Conservation (phyloP, 331 rosid genomes). For the Spiraea crenata region DNA sequence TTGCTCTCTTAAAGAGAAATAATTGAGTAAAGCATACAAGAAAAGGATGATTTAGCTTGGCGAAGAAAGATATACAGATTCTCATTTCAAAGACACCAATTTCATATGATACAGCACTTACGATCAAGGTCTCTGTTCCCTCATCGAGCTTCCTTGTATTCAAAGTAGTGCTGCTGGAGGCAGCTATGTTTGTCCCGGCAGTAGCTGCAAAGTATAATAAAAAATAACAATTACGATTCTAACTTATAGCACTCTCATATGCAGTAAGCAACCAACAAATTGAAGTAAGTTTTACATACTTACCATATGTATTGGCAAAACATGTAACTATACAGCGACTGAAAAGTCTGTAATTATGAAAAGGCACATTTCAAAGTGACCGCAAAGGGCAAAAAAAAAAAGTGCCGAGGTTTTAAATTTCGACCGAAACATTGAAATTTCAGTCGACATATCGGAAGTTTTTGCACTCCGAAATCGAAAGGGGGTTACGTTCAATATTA, state of each 20-base stretch:
- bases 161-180: constrained; percentile 72
- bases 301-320: too few species aligned
- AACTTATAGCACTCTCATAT: neutral
- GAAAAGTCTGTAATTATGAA: too few species aligned
- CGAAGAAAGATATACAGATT: neutral
- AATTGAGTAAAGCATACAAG: neutral
- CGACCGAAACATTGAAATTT: too few species aligned
- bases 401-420: too few species aligned
- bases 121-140: constrained; percentile 76
- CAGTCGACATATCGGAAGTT: too few species aligned
- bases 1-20: neutral
- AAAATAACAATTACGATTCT: neutral
- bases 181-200: constrained; percentile 78
- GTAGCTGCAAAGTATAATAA: constrained; percentile 42
- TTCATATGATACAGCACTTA: constrained; percentile 28
- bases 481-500: too few species aligned
- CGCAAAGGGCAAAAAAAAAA: too few species aligned
- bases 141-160: constrained; percentile 90
- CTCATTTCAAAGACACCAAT: neutral
- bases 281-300: neutral
- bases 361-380: too few species aligned
- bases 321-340: too few species aligned
- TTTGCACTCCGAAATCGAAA: too few species aligned
- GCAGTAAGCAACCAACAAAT: neutral
- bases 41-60: too few species aligned